Percentiles rank a stretch among this genome's conserved stretches.
Evolutionary conservation across 208 protist genomes (phyloP).

Genomic region (Trypanosomatidae sp.): DNA sequence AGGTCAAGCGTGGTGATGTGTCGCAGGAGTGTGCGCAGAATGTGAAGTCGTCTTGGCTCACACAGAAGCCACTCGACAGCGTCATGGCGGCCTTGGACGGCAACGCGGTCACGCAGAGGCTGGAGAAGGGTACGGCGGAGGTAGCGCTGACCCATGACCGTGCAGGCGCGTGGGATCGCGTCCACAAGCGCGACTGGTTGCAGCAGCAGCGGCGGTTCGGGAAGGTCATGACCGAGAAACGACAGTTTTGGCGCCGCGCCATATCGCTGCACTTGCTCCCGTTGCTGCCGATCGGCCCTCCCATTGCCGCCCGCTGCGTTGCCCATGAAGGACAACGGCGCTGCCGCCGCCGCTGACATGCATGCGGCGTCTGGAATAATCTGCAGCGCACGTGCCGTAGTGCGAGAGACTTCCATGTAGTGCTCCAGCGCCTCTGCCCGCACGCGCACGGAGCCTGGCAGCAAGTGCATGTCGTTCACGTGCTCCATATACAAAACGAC

Average conservation of each 20-base stretch:
- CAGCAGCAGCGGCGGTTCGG: slow-evolving; percentile 1
- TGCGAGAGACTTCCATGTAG: slow-evolving; percentile 63
- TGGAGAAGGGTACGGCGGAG: slow-evolving; percentile 74
- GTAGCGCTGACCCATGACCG: slow-evolving; percentile 70
- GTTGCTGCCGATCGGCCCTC: not conserved
- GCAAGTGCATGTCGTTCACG: slow-evolving; percentile 66
- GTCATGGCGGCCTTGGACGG: slow-evolving; percentile 73
- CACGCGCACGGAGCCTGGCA: slow-evolving; percentile 68
- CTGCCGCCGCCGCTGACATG: not conserved
- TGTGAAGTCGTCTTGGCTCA: slow-evolving; percentile 33
- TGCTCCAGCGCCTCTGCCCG: slow-evolving; percentile 66
- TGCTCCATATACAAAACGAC: slow-evolving; percentile 75
- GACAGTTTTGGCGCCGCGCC: not conserved
- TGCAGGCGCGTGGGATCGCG: slow-evolving; percentile 63
- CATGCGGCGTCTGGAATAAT: slow-evolving; percentile 34
- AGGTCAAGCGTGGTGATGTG: slow-evolving; percentile 35
- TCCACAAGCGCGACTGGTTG: slow-evolving; percentile 49
- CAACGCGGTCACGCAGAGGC: slow-evolving; percentile 59
- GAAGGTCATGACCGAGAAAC: not conserved
- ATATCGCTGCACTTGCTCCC: not conserved
- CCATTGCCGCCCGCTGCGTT: not conserved
- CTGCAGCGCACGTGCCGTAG: slow-evolving; percentile 63
- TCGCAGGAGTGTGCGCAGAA: slow-evolving; percentile 23
- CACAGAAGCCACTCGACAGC: slow-evolving; percentile 67
- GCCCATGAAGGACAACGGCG: not conserved